Conservation (phyloP, 2,329 filamentous ascomycete species). For the Aquanectria penicillioides region DNA sequence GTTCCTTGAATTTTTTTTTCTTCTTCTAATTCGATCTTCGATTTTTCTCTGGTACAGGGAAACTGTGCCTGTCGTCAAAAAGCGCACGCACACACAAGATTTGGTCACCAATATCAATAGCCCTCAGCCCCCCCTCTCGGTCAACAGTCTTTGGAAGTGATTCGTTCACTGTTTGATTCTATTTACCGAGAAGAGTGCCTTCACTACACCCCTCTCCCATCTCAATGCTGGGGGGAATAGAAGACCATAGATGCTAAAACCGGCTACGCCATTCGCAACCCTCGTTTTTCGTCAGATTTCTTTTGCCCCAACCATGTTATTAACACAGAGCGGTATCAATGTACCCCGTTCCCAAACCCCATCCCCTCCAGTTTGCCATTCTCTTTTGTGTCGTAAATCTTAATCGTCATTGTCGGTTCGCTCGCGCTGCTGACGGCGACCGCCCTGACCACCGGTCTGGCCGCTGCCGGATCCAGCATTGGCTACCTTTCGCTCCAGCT, state of each 20-base stretch:
- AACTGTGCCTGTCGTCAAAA: too few relatives aligned
- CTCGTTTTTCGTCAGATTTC: slow-evolving; percentile 42
- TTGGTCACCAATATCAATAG: background rate
- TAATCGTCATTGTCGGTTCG: slow-evolving; percentile 68
- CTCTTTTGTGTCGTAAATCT: slow-evolving; percentile 35
- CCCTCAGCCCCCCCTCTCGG: background rate
- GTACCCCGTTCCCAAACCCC: slow-evolving; percentile 34
- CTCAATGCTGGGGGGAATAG: slow-evolving; percentile 34
- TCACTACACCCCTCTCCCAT: slow-evolving; percentile 14
- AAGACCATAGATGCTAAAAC: slow-evolving; percentile 47
- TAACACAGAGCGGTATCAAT: slow-evolving; percentile 46
- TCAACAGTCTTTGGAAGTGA: slow-evolving; percentile 5
- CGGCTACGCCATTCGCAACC: slow-evolving; percentile 51
- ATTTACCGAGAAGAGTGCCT: slow-evolving; percentile 22
- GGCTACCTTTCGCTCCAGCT: slow-evolving; percentile 74
- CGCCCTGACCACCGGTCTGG: slow-evolving; percentile 44
- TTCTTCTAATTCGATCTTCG: too few relatives aligned
- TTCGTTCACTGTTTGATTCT: slow-evolving; percentile 25
- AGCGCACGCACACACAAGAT: too few relatives aligned
- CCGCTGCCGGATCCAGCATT: slow-evolving; percentile 51
- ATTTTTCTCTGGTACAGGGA: too few relatives aligned
- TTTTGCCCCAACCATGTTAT: slow-evolving; percentile 44
- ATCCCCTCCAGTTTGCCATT: slow-evolving; percentile 13
- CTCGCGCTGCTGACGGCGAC: slow-evolving; percentile 55
- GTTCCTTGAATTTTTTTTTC: too few relatives aligned